Percentiles rank a stretch among this genome's conserved stretches.
phyloP scores from a whole-genome alignment of 345 rosid genomes.

The Lagerstroemia speciosa region DNA sequence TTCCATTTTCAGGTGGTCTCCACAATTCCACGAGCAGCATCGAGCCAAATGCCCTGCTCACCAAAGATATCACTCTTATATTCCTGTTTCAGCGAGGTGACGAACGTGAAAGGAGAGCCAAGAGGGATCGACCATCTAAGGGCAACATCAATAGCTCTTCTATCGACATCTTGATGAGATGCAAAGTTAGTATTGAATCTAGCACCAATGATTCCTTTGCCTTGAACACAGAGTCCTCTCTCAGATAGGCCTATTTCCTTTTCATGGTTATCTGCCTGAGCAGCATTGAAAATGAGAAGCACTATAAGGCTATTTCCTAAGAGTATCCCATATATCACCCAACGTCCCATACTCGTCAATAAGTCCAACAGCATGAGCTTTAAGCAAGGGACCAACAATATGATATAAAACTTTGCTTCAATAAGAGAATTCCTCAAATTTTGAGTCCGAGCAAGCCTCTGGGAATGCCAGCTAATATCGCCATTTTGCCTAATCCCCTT shows the following conservation, averaged over 20 bases:
- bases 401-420: constrained; percentile 68
- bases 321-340: constrained; percentile 84
- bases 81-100: constrained; percentile 78
- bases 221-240: constrained; percentile 79
- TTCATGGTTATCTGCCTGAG: constrained; percentile 86
- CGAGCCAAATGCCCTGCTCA: constrained; percentile 80
- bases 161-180: constrained; percentile 86
- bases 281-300: constrained; percentile 81
- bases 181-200: constrained; percentile 84
- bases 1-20: constrained; percentile 65
- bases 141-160: constrained; percentile 78
- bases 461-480: constrained; percentile 90
- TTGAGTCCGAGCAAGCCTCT: constrained; percentile 97
- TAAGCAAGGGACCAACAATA: constrained; percentile 64
- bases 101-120: constrained; percentile 87
- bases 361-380: constrained; percentile 84
- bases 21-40: constrained; percentile 80
- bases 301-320: constrained; percentile 76
- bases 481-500: constrained; percentile 89
- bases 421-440: constrained; percentile 80
- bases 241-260: constrained; percentile 87
- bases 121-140: constrained; percentile 86
- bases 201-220: constrained; percentile 81
- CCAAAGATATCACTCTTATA: constrained; percentile 94
- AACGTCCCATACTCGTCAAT: constrained; percentile 72